Evolutionary conservation across 805 yeast species (phyloP), one percentile per base, ranked within the genome.

Genomic region (Cyberlindnera galapagoensis): DNA sequence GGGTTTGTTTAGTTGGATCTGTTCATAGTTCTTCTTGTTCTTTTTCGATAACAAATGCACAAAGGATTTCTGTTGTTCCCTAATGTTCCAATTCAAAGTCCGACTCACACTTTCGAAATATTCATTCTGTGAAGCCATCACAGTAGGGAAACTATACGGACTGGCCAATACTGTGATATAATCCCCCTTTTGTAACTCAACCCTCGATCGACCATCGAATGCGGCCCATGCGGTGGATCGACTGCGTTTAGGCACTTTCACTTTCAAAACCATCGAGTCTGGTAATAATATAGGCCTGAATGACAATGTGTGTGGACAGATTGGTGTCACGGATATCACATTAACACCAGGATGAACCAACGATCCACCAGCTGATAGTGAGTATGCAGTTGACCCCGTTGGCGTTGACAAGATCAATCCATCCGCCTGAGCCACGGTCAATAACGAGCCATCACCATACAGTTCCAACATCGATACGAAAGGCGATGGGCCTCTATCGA

Each of bases 211-310:
- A 9, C 98, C 98, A 58, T 92, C 98, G 54, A 92, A 92, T 2
- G 96, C 80, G 2, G 94, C 94, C 94, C 95, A 92, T 0, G 97
- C 97, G 0, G 95, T 84, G 5, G 92, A 76, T 32, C 98, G 63
- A 26, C 95, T 80, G 35, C 69, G 71, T 33, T 76, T 61, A 0
- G 97, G 95, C 4, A 87, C 94, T 47, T 80, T 81, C 5, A 90
- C 81, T 47, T 75, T 80, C 37, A 90, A 60, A 17, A 71, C 66
- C 88, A 88, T 85, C n/a, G 92, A 82, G 56, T 90, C 97, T 0
- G 97, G 97, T 18, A 90, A 64, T 36, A 90, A 66, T 34, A 90
- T 81, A 3, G 97, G 97, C 44, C 97, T 68, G 62, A 90, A 90
- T 7, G 95, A 83, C 28, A 90, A 67, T 0, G 97, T 86, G 52